phyloP scores from a whole-genome alignment of 495 filamentous ascomycete genomes.

The Daldinia caldariorum region DNA sequence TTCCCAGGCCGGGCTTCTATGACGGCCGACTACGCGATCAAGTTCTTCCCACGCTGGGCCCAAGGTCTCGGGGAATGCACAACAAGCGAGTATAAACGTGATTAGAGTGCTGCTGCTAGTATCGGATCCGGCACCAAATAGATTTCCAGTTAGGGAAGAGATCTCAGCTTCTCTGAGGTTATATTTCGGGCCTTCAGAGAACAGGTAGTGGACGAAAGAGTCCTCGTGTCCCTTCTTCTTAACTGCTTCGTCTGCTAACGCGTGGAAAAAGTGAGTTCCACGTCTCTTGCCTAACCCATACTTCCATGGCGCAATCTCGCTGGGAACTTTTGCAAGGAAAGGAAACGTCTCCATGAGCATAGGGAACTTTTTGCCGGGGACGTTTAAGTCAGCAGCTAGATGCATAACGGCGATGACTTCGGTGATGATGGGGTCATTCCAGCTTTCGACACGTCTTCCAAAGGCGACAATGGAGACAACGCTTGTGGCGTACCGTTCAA shows the following conservation, averaged over 20 bases:
- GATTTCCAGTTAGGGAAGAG: conserved; percentile 66
- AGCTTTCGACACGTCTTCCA: conserved; percentile 66
- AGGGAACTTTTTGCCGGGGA: conserved; percentile 68
- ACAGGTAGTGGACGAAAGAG: conserved; percentile 51
- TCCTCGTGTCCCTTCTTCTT: conserved; percentile 52
- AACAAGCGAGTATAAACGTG: conserved; percentile 70
- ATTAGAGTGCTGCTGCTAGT: conserved; percentile 72
- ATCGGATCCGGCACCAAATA: conserved; percentile 74
- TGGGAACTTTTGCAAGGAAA: conserved; percentile 64
- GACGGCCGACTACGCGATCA: conserved; percentile 64
- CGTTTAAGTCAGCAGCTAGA: conserved; percentile 70
- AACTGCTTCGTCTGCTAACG: conserved; percentile 66
- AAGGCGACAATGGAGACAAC: conserved; percentile 73
- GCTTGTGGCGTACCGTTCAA: conserved; percentile 71
- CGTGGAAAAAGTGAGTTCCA: conserved; percentile 63
- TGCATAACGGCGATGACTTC: conserved; percentile 72
- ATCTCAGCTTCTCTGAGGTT: conserved; percentile 65
- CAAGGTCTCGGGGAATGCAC: conserved; percentile 61
- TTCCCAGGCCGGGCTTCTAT: conserved; percentile 65
- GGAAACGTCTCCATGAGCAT: conserved; percentile 71
- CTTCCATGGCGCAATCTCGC: conserved; percentile 68
- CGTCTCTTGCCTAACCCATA: conserved; percentile 63
- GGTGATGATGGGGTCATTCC: conserved; percentile 68
- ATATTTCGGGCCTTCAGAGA: conserved; percentile 59
- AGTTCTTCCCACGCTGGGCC: conserved; percentile 63